Percentiles rank a stretch among this genome's conserved stretches.
Evolutionary conservation across 106 monocot genomes (phyloP).

Genomic region (Dactylorhiza incarnata): DNA sequence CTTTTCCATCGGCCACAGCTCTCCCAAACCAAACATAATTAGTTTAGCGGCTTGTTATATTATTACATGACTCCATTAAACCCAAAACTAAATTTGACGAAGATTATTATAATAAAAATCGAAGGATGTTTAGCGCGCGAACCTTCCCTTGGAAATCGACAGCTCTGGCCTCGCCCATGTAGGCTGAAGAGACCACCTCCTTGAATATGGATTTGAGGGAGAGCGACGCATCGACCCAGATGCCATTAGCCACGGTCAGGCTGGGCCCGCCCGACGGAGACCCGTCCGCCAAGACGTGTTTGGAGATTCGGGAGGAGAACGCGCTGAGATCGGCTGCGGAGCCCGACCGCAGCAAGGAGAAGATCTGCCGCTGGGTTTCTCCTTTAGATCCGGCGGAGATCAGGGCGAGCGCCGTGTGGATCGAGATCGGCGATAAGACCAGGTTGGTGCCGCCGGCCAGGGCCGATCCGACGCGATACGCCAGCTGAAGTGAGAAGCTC

Average conservation of each 20-base stretch:
- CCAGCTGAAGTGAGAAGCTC: constrained; percentile 37
- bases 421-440: constrained; percentile 53
- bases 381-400: constrained; percentile 45
- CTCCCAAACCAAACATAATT: too few species aligned
- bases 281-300: constrained; percentile 47
- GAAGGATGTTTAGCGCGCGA: too few species aligned
- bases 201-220: constrained; percentile 34
- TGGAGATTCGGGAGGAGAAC: constrained; percentile 42
- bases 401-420: constrained; percentile 47
- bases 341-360: constrained; percentile 21
- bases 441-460: constrained; percentile 24
- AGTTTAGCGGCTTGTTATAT: too few species aligned
- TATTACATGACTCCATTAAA: too few species aligned
- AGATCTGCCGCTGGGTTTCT: constrained; percentile 37
- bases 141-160: constrained; percentile 73
- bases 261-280: constrained; percentile 48
- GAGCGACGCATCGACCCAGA: constrained; percentile 51
- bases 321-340: constrained; percentile 24
- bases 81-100: too few species aligned
- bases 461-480: constrained; percentile 15
- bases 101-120: too few species aligned
- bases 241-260: constrained; percentile 47
- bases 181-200: constrained; percentile 20
- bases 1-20: too few species aligned
- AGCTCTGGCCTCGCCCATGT: constrained; percentile 42